Conservation (phyloP, 768 basidiomycete species). For the Pholiota microspora region DNA sequence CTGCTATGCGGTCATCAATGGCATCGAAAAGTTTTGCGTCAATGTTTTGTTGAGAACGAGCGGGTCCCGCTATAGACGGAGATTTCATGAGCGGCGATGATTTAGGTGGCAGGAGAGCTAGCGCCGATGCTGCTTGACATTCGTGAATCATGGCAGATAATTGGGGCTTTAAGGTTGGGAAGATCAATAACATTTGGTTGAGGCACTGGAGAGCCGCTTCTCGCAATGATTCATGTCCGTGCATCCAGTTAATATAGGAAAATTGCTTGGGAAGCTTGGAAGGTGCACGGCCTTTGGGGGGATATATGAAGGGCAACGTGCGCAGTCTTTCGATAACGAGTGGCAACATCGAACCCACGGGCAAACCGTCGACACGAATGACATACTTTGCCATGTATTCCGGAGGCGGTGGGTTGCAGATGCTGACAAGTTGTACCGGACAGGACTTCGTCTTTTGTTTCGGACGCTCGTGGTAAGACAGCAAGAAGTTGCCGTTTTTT, state of each 20-base stretch:
- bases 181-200: constrained; percentile 11
- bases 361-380: constrained; percentile 13
- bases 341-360: constrained; percentile 14
- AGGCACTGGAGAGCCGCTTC: constrained; percentile 15
- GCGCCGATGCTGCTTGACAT: constrained; percentile 7
- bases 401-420: constrained; percentile 14
- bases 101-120: not conserved
- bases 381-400: constrained; percentile 11
- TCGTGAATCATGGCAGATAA: constrained; percentile 12
- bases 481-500: constrained; percentile 12
- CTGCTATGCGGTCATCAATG: not conserved
- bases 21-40: too few species aligned
- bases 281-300: not conserved
- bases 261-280: constrained; percentile 1
- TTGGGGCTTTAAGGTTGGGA: constrained; percentile 14
- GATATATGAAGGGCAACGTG: constrained; percentile 6
- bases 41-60: not conserved
- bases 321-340: constrained; percentile 12
- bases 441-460: constrained; percentile 13
- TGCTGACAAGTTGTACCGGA: constrained; percentile 12
- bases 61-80: not conserved
- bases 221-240: constrained; percentile 16
- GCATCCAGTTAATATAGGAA: constrained; percentile 8
- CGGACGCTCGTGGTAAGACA: constrained; percentile 14
- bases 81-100: not conserved